Evolutionary conservation across 257 asterid genomes (phyloP).

Genomic region (Plantago major): DNA sequence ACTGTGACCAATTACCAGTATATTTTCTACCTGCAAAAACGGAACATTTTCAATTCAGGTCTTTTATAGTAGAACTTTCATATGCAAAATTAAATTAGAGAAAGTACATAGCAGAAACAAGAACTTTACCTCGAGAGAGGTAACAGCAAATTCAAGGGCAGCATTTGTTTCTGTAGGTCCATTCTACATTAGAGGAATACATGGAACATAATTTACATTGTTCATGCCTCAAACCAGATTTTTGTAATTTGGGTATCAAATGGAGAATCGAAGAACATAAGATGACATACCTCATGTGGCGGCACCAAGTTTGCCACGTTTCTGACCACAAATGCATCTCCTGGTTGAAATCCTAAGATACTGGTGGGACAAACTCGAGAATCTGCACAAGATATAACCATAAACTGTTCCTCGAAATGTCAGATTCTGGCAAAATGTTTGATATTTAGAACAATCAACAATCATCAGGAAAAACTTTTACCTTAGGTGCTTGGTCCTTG

Average conservation of each 20-base stretch:
- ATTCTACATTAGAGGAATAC: constrained; percentile 48
- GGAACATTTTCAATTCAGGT: neutral
- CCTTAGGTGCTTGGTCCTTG: constrained; percentile 79
- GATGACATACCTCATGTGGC: constrained; percentile 56
- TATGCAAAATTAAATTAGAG: neutral
- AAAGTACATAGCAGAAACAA: neutral
- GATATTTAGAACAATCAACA: constrained; percentile 7
- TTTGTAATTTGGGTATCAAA: neutral
- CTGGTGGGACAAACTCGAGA: constrained; percentile 94
- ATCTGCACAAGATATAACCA: constrained; percentile 99
- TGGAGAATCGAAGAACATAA: neutral
- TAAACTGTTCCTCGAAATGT: constrained; percentile 61
- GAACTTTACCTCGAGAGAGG: constrained; percentile 60
- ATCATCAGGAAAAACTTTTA: constrained; percentile 19
- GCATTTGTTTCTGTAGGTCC: constrained; percentile 95
- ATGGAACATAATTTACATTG: neutral
- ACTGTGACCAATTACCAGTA: constrained; percentile 89
- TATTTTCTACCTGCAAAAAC: constrained; percentile 68
- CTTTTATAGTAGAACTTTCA: neutral
- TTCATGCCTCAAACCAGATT: constrained; percentile 12
- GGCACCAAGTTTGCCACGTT: constrained; percentile 94
- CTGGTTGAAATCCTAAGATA: constrained; percentile 90
- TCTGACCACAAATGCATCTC: constrained; percentile 90
- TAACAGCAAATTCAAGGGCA: constrained; percentile 95
- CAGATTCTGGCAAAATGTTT: constrained; percentile 17